Evolutionary conservation across 495 filamentous ascomycete species (phyloP).

Genomic region (Aspergillus heteromorphus): DNA sequence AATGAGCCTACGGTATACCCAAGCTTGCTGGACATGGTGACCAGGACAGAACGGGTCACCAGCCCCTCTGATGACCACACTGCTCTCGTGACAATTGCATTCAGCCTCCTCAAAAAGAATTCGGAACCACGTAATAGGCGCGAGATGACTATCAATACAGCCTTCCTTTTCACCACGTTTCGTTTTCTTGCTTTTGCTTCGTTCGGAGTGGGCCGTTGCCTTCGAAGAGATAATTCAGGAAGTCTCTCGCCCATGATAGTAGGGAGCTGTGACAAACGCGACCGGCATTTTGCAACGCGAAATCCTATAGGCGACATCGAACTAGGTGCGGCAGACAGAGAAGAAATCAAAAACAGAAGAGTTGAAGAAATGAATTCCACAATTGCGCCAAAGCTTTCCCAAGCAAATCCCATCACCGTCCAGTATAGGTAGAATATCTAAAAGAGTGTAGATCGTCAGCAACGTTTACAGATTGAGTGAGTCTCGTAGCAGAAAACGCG

Average conservation of each 20-base stretch:
- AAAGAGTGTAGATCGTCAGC: not conserved
- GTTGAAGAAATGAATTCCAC: constrained; percentile 21
- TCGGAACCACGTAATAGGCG: constrained; percentile 6
- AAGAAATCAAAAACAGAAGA: constrained; percentile 15
- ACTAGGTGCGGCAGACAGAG: constrained; percentile 8
- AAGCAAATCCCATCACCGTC: constrained; percentile 37
- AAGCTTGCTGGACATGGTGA: not conserved
- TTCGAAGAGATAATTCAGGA: not conserved
- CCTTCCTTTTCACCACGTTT: constrained; percentile 2
- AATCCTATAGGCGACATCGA: not conserved
- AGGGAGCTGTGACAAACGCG: constrained; percentile 1
- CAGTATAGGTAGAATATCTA: constrained; percentile 43
- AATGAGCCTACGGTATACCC: not conserved
- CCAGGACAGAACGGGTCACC: not conserved
- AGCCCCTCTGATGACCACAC: not conserved
- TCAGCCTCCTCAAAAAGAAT: constrained; percentile 5
- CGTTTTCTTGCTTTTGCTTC: constrained; percentile 6
- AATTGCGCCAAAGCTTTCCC: constrained; percentile 37
- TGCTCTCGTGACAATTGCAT: constrained; percentile 5
- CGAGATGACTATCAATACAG: constrained; percentile 9
- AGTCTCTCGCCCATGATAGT: not conserved
- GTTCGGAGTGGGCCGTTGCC: not conserved
- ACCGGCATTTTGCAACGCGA: constrained; percentile 2
- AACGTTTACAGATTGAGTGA: not conserved
- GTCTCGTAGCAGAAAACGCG: not conserved